Evolutionary conservation across 1,139 yeast genomes (phyloP).

Genomic region (Nakaseomyces bracarensis): DNA sequence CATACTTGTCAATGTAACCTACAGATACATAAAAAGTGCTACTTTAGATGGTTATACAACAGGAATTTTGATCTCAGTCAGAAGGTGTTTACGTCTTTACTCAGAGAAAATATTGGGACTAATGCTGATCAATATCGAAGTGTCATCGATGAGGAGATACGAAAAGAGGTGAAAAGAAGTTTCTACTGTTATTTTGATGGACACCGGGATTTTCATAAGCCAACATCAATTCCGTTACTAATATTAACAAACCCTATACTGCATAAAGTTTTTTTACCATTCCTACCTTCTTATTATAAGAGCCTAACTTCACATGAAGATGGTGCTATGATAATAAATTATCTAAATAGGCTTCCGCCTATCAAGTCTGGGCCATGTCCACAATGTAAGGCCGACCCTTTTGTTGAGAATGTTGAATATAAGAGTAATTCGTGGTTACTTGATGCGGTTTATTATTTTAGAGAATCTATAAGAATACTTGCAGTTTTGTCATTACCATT

Average conservation of each 20-base stretch:
- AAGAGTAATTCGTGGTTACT: slow-evolving; percentile 3
- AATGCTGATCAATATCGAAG: not conserved
- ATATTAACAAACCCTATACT: slow-evolving; percentile 2
- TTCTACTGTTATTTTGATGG: slow-evolving; percentile 9
- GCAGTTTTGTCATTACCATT: not conserved
- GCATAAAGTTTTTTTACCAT: slow-evolving; percentile 2
- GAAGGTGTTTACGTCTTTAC: slow-evolving; percentile 6
- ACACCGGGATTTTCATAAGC: slow-evolving; percentile 10
- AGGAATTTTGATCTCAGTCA: slow-evolving; percentile 8
- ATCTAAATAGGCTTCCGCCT: slow-evolving; percentile 4
- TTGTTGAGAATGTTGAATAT: slow-evolving; percentile 12
- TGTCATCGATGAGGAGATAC: slow-evolving; percentile 1
- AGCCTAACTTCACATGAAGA: slow-evolving; percentile 3
- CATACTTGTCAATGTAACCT: slow-evolving; percentile 22
- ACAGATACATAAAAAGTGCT: slow-evolving; percentile 20
- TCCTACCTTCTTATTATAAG: slow-evolving; percentile 3
- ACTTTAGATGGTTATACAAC: slow-evolving; percentile 16
- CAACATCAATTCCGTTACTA: slow-evolving; percentile 1
- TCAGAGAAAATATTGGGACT: not conserved
- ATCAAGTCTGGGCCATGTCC: slow-evolving; percentile 6
- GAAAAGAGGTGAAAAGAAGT: slow-evolving; percentile 2
- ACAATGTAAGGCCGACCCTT: slow-evolving; percentile 9
- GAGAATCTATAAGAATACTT: not conserved
- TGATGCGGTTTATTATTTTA: not conserved
- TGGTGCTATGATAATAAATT: slow-evolving; percentile 1